phyloP scores from a whole-genome alignment of 1,284 basidiomycete genomes.

The Naganishia liquefaciens region DNA sequence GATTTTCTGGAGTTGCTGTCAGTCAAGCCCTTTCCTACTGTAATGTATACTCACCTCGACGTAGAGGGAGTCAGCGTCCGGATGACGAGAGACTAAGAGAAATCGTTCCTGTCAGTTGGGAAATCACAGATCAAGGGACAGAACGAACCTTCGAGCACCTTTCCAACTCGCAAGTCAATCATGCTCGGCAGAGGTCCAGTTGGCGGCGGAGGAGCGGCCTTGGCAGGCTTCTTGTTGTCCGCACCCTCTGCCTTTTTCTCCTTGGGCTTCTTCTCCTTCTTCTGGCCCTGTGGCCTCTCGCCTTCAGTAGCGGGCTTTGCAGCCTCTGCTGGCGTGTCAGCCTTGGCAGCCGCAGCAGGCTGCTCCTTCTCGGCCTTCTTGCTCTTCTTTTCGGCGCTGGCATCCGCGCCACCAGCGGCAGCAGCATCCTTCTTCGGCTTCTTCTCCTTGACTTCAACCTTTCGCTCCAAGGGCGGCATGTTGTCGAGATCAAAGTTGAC shows the following conservation, averaged over 20 bases:
- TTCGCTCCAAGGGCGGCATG: slow-evolving; percentile 72
- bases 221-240: slow-evolving; percentile 57
- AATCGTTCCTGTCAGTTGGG: neutral
- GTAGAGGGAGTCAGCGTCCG: slow-evolving; percentile 89
- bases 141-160: slow-evolving; percentile 77
- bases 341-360: slow-evolving; percentile 35
- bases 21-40: neutral
- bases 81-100: slow-evolving; percentile 80
- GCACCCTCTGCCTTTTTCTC: slow-evolving; percentile 45
- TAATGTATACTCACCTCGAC: slow-evolving; percentile 65
- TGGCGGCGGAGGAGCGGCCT: slow-evolving; percentile 57
- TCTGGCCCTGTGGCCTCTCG: slow-evolving; percentile 29
- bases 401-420: slow-evolving; percentile 35
- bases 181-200: slow-evolving; percentile 83
- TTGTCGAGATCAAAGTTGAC: slow-evolving; percentile 72
- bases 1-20: slow-evolving; percentile 66
- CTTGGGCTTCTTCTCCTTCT: slow-evolving; percentile 42
- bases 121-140: slow-evolving; percentile 16
- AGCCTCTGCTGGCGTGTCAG: slow-evolving; percentile 39
- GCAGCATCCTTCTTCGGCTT: slow-evolving; percentile 58
- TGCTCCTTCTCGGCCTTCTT: slow-evolving; percentile 37
- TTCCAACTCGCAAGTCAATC: slow-evolving; percentile 89
- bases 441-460: slow-evolving; percentile 71
- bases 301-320: slow-evolving; percentile 35
- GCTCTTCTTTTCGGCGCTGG: slow-evolving; percentile 36